phyloP scores from a whole-genome alignment of 441 rosid genomes.

The Raphanus hybrid region DNA sequence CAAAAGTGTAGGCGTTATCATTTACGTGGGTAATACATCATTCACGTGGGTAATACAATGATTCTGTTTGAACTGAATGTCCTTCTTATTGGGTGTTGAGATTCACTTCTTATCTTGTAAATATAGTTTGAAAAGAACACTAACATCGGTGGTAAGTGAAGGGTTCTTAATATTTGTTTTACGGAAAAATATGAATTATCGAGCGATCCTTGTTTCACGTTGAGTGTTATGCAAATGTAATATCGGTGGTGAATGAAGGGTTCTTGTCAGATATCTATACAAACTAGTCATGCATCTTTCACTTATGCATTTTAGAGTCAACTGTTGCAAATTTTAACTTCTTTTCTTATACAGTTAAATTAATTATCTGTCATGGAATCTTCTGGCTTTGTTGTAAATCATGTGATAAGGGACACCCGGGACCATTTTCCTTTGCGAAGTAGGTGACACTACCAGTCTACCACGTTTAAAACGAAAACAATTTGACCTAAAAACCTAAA shows the following conservation, averaged over 20 bases:
- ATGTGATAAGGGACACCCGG: not conserved
- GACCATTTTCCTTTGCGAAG: not conserved
- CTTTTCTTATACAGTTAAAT: not conserved
- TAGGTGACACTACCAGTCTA: not conserved
- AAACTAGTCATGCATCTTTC: not conserved
- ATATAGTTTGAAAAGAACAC: not conserved
- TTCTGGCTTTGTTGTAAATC: conserved; percentile 3
- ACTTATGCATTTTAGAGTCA: not conserved
- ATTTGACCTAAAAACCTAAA: not conserved
- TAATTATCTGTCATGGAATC: conserved; percentile 1
- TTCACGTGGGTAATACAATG: no score
- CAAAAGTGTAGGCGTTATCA: not conserved
- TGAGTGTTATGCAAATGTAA: not conserved
- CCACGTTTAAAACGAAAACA: conserved; percentile 1
- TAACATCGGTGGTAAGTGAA: conserved; percentile 7
- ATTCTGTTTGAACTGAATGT: no score
- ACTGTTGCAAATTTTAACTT: not conserved
- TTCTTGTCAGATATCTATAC: conserved; percentile 4
- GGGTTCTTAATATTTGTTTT: not conserved
- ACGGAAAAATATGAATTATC: not conserved
- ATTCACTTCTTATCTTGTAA: conserved; percentile 9
- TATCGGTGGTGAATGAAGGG: conserved; percentile 6
- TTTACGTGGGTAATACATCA: not conserved
- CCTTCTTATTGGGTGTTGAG: not conserved
- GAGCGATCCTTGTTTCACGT: not conserved